Percentiles rank a stretch among this genome's conserved stretches.
phyloP scores from a whole-genome alignment of 768 basidiomycete species.

The Ramaria sp. region DNA sequence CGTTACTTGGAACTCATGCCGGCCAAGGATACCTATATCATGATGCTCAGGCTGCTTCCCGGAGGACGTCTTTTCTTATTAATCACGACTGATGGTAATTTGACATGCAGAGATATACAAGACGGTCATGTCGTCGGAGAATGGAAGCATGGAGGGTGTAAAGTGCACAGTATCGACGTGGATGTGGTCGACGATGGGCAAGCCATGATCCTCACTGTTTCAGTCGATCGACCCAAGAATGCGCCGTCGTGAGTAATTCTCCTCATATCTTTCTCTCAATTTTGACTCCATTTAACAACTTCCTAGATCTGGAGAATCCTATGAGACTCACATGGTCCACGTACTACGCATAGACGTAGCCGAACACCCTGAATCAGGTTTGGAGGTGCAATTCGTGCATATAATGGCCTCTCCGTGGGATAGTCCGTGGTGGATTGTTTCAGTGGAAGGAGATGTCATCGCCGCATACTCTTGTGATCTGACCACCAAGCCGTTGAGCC shows the following conservation, averaged over 20 bases:
- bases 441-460: constrained; percentile 9
- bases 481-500: neutral
- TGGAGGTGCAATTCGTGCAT: constrained; percentile 2
- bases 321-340: constrained; percentile 6
- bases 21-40: neutral
- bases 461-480: constrained; percentile 8
- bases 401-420: constrained; percentile 8
- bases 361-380: neutral
- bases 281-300: neutral
- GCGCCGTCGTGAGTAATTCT: neutral
- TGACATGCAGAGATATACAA: constrained; percentile 4
- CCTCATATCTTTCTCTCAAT: neutral
- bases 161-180: constrained; percentile 10
- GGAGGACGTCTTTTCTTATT: constrained; percentile 6
- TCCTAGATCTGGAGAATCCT: neutral
- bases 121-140: constrained; percentile 2
- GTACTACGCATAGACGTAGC: constrained; percentile 1
- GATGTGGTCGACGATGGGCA: constrained; percentile 10
- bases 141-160: constrained; percentile 8
- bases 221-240: neutral
- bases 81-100: constrained; percentile 1
- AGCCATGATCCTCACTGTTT: constrained; percentile 4
- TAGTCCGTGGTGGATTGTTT: constrained; percentile 8
- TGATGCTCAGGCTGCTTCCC: constrained; percentile 10
- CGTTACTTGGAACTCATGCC: constrained; percentile 3